Evolutionary conservation across 2,329 filamentous ascomycete species (phyloP).

Genomic region (Aschersonia sp.): DNA sequence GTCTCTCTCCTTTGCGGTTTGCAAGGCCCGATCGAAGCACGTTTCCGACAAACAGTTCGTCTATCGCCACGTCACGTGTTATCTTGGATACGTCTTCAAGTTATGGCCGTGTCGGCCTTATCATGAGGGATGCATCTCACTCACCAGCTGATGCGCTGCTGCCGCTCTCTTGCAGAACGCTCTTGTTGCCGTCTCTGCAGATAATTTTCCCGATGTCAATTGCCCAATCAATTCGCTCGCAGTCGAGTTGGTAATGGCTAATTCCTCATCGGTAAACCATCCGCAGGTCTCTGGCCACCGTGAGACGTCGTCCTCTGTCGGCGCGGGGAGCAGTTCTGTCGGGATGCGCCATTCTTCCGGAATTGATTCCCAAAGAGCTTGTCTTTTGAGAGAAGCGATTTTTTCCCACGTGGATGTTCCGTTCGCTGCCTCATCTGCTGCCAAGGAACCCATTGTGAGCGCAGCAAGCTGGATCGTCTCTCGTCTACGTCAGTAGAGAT

Average conservation of each 20-base stretch:
- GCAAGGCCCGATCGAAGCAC: constrained; percentile 37
- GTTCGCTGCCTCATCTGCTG: neutral
- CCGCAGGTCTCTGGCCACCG: constrained; percentile 39
- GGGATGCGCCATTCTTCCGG: constrained; percentile 44
- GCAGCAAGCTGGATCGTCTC: too few relatives aligned
- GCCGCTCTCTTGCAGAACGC: constrained; percentile 41
- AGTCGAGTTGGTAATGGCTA: constrained; percentile 31
- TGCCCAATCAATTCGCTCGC: constrained; percentile 22
- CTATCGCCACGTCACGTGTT: constrained; percentile 7
- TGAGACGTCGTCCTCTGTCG: constrained; percentile 39
- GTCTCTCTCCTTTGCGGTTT: constrained; percentile 32
- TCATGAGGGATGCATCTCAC: constrained; percentile 12
- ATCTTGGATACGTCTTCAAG: neutral
- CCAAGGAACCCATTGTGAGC: too few relatives aligned
- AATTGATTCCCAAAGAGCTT: constrained; percentile 30
- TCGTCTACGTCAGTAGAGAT: too few relatives aligned
- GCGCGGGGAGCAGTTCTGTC: constrained; percentile 33
- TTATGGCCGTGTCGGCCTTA: neutral
- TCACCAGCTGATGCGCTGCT: constrained; percentile 40
- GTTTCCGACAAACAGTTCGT: constrained; percentile 38
- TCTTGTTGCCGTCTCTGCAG: constrained; percentile 22
- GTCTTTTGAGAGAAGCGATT: constrained; percentile 26
- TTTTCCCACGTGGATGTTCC: constrained; percentile 21
- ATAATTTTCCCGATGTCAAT: constrained; percentile 20
- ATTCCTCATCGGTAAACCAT: constrained; percentile 37